Conservation (phyloP, 2,329 filamentous ascomycete genomes). For the Coniochaeta sp. region DNA sequence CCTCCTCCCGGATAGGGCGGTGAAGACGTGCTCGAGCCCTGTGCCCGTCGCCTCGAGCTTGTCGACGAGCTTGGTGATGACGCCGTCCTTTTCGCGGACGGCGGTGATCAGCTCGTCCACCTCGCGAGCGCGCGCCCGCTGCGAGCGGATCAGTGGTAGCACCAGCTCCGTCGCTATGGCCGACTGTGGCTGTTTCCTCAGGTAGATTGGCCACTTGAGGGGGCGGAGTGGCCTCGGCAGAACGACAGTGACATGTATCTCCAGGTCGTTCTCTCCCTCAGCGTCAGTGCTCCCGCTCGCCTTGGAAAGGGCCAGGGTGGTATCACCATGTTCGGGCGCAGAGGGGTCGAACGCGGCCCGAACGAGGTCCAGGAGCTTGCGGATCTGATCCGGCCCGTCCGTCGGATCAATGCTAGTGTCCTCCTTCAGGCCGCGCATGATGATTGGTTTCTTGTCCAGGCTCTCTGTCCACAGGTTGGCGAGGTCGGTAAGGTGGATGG, state of each 20-base stretch:
- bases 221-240: slow-evolving; percentile 56
- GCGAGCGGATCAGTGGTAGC: slow-evolving; percentile 41
- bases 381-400: slow-evolving; percentile 60
- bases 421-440: slow-evolving; percentile 52
- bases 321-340: slow-evolving; percentile 33
- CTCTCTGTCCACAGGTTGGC: slow-evolving; percentile 66
- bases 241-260: slow-evolving; percentile 50
- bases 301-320: slow-evolving; percentile 33
- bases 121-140: slow-evolving; percentile 31
- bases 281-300: slow-evolving; percentile 22
- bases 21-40: slow-evolving; percentile 47
- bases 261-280: slow-evolving; percentile 27
- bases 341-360: slow-evolving; percentile 41
- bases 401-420: slow-evolving; percentile 68
- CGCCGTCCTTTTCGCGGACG: slow-evolving; percentile 42
- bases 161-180: slow-evolving; percentile 41
- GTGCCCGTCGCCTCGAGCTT: slow-evolving; percentile 45
- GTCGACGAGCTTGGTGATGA: slow-evolving; percentile 43
- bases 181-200: slow-evolving; percentile 38
- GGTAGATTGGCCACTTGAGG: slow-evolving; percentile 57
- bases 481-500: slow-evolving; percentile 62
- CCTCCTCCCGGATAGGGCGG: slow-evolving; percentile 38
- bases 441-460: slow-evolving; percentile 54
- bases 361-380: slow-evolving; percentile 59
- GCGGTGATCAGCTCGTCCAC: slow-evolving; percentile 33